Percentiles rank a stretch among this genome's conserved stretches.
These are phyloP conservation scores for Neophaeococcomyces mojaviensis DNA, from an alignment of 2,329 filamentous ascomycete species.

Conservation along the genomic window DNA sequence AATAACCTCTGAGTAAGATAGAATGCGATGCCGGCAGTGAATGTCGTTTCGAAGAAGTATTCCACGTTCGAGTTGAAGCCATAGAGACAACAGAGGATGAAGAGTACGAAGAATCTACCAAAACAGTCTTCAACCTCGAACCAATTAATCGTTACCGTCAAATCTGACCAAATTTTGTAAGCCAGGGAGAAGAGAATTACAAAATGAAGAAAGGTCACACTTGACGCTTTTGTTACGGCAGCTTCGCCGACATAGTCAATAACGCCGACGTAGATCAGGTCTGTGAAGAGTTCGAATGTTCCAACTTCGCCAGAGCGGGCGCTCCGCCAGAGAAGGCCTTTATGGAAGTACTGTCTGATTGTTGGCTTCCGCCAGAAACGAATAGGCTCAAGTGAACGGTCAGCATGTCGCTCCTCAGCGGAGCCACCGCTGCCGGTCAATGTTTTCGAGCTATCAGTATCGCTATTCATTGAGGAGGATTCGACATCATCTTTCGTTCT, in stretches of 20 bases:
- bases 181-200: constrained; percentile 55
- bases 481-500: constrained; percentile 38
- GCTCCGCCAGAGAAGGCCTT: constrained; percentile 56
- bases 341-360: constrained; percentile 59
- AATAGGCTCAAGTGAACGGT: constrained; percentile 35
- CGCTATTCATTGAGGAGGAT: constrained; percentile 18
- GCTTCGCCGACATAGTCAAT: constrained; percentile 57
- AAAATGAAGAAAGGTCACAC: constrained; percentile 51
- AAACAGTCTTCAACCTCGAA: constrained; percentile 57
- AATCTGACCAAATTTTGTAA: constrained; percentile 58
- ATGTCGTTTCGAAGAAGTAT: constrained; percentile 34
- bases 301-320: constrained; percentile 53
- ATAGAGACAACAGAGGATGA: constrained; percentile 51
- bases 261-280: constrained; percentile 57
- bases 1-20: constrained; percentile 54
- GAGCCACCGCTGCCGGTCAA: constrained; percentile 11
- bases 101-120: constrained; percentile 52
- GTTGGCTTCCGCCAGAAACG: constrained; percentile 54
- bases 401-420: constrained; percentile 14
- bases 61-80: constrained; percentile 38
- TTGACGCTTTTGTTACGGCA: constrained; percentile 50
- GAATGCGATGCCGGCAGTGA: constrained; percentile 52
- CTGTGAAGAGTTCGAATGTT: constrained; percentile 58
- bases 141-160: constrained; percentile 51
- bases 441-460: constrained; percentile 19